Base-by-base conservation (phyloP, 2,329 filamentous ascomycete genomes). In the Aquanectria penicillioides region DNA sequence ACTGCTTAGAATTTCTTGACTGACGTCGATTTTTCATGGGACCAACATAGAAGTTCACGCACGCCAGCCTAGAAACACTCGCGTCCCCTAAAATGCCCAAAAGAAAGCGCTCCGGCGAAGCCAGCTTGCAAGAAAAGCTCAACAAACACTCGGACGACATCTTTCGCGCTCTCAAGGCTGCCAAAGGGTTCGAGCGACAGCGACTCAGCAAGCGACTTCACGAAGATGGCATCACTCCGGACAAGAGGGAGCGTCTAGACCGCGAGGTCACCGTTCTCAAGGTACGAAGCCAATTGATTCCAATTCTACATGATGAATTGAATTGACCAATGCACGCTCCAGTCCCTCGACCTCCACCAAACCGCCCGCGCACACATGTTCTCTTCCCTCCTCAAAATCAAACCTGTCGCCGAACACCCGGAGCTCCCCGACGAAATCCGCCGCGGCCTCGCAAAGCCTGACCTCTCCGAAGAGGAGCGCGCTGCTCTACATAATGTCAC, bases 161-260 rank as follows among this genome's bases (percentile, higher is more conserved):
- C 8, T 83, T 83, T 61, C 83, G 86, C 57, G 89, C 89, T 1
- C 81, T 94, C 59, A 93, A 93, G 74, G 80, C 83, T 10, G 89
- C 88, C 55, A 92, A 91, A 71, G 88, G 89, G 41, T 90, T 92
- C 70, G 91, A 94, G 78, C 84, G 91, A 40, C 92, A 94, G 76
- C 91, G 93, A 64, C 83, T 91, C 59, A 83, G 89, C 61, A 89
- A 86, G 73, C 79, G 83, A 36, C 74, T 85, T 12, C 80, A 76
- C 46, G 83, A 86, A 23, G 76, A 77, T 49, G 80, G 78, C 48
- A 67, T 77, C 13, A 71, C 75, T 2, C 63, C 75, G 8, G 82
- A 83, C 38, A 86, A 87, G 69, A 77, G 85, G 18, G 77, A 79
- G 57, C 80, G 90, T 17, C 77, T 94, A 26, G 85, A 91, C 61